A percentile compares a stretch with the other conserved stretches of the same genome.
Evolutionary conservation across 2,329 filamentous ascomycete genomes (phyloP).

Genomic region (Penicillium sp.): DNA sequence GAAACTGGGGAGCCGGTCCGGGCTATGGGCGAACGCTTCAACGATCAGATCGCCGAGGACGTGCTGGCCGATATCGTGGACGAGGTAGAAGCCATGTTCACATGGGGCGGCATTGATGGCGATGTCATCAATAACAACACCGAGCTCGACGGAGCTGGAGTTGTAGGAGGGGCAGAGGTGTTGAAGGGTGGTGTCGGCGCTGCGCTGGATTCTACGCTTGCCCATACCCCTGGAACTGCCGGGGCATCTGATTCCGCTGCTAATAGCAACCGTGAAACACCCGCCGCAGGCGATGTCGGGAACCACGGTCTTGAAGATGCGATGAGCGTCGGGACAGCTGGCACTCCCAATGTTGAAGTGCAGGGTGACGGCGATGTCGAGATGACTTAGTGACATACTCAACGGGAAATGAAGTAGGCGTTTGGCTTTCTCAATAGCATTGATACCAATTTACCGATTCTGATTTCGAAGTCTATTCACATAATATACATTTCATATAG

Average conservation of each 20-base stretch:
- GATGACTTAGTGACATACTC: slow-evolving; percentile 20
- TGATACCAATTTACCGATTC: slow-evolving; percentile 22
- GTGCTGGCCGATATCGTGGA: slow-evolving; percentile 90
- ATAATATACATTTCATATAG: slow-evolving; percentile 10
- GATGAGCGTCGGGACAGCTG: slow-evolving; percentile 21
- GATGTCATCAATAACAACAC: slow-evolving; percentile 28
- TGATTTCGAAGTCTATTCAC: neutral
- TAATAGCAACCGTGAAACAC: slow-evolving; percentile 21
- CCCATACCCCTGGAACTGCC: slow-evolving; percentile 13
- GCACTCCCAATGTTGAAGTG: slow-evolving; percentile 19
- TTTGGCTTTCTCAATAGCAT: slow-evolving; percentile 1
- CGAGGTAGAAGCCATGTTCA: slow-evolving; percentile 73
- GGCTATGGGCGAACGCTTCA: slow-evolving; percentile 73
- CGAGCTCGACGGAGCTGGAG: slow-evolving; percentile 24
- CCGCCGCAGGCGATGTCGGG: slow-evolving; percentile 13
- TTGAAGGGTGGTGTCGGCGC: slow-evolving; percentile 32
- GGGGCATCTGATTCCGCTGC: slow-evolving; percentile 18
- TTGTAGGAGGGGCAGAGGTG: slow-evolving; percentile 31
- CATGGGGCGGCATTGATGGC: slow-evolving; percentile 52
- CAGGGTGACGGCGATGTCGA: slow-evolving; percentile 29
- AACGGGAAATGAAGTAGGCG: slow-evolving; percentile 3
- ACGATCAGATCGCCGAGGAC: slow-evolving; percentile 93
- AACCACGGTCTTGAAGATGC: slow-evolving; percentile 22
- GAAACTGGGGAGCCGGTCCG: slow-evolving; percentile 48
- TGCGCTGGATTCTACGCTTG: slow-evolving; percentile 26